A percentile compares a stretch with the other conserved stretches of the same genome.
These are phyloP conservation scores for Penicillium verrucosum DNA, from an alignment of 2,329 filamentous ascomycete species.

Conservation along the genomic window DNA sequence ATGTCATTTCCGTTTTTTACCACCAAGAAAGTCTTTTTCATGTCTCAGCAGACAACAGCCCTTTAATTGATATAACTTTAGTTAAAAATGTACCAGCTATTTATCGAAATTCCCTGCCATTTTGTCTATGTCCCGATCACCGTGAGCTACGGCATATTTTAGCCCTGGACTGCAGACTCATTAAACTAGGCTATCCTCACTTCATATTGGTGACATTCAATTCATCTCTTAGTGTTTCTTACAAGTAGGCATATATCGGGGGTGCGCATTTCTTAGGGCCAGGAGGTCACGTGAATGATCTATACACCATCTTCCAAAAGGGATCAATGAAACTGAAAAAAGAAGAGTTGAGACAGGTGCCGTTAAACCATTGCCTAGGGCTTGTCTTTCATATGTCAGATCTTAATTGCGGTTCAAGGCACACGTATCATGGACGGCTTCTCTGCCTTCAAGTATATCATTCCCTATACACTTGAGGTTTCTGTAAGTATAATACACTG, in stretches of 20 bases:
- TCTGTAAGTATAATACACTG: neutral
- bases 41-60: too few species aligned
- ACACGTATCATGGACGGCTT: too few species aligned
- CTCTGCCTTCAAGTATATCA: too few species aligned
- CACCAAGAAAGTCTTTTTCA: accelerated
- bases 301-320: neutral
- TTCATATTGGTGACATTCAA: neutral
- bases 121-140: neutral
- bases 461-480: neutral
- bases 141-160: too few species aligned
- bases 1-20: neutral
- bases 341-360: neutral
- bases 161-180: too few species aligned
- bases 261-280: neutral
- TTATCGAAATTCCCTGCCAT: neutral
- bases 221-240: neutral
- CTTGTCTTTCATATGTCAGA: neutral
- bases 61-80: neutral
- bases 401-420: too few species aligned
- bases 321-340: neutral
- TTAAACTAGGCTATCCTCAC: neutral
- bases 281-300: neutral
- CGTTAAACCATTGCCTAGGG: neutral
- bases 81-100: neutral
- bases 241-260: neutral